Percentiles rank a stretch among this genome's conserved stretches.
Conservation (phyloP, 257 asterid genomes). For the Henckelia pumila region DNA sequence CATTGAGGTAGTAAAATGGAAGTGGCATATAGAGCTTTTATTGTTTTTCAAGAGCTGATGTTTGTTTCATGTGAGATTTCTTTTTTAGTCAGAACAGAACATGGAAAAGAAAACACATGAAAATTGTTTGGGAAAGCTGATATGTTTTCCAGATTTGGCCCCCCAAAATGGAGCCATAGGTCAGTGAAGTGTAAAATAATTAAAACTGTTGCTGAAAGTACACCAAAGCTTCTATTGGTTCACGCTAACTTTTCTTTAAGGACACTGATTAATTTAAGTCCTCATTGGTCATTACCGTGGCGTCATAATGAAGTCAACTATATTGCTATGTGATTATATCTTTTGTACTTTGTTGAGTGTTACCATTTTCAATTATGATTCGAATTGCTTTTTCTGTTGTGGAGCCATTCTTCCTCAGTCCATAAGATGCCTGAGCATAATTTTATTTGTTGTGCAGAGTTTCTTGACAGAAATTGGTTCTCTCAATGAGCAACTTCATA, state of each 20-base stretch:
- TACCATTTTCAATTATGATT: not conserved
- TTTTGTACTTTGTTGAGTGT: constrained; percentile 20
- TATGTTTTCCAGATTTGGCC: not conserved
- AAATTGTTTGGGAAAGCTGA: not conserved
- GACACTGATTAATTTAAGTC: not conserved
- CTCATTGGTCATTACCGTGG: not conserved
- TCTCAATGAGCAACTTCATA: constrained; percentile 51
- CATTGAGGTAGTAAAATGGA: not conserved
- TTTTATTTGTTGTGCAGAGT: constrained; percentile 49
- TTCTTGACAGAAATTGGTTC: constrained; percentile 49
- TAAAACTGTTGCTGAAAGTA: constrained; percentile 15
- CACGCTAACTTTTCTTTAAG: not conserved
- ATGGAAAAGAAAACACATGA: not conserved
- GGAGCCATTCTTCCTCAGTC: constrained; percentile 21
- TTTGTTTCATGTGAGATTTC: constrained; percentile 10
- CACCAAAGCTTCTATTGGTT: not conserved
- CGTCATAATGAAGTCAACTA: not conserved
- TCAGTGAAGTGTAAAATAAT: not conserved
- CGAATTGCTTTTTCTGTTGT: constrained; percentile 8
- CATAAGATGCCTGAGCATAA: constrained; percentile 25
- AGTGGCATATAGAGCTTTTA: no score
- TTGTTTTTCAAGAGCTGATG: not conserved
- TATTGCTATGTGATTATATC: not conserved
- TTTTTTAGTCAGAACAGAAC: not conserved
- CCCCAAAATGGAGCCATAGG: not conserved